phyloP scores from a whole-genome alignment of 2,329 filamentous ascomycete genomes.

The Cercospora sesami region DNA sequence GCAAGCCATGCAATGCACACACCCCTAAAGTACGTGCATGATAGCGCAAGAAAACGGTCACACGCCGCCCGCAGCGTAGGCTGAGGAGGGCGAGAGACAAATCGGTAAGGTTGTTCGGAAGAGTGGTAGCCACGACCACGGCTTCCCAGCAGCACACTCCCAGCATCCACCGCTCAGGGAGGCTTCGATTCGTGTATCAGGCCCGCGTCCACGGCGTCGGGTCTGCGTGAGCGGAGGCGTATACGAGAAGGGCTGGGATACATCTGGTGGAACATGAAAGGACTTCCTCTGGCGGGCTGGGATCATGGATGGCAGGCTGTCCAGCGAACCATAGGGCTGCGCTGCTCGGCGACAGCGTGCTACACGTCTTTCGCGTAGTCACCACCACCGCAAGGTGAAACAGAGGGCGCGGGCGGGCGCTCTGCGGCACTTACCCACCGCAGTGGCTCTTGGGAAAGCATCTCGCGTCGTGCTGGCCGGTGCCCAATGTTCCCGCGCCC shows the following conservation, averaged over 20 bases:
- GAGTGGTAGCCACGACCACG: background rate
- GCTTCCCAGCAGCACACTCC: background rate
- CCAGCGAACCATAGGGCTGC: background rate
- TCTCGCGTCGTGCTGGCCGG: background rate
- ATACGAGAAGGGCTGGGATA: background rate
- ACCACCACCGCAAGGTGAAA: background rate
- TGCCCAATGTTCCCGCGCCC: background rate
- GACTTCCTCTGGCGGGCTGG: background rate
- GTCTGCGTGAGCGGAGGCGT: background rate
- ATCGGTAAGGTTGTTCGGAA: background rate
- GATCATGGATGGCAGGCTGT: background rate
- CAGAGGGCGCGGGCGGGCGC: background rate
- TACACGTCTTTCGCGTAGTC: background rate
- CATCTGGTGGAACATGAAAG: background rate
- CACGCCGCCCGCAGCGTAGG: background rate
- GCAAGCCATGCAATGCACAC: background rate
- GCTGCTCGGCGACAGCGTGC: background rate
- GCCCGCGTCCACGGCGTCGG: constrained; percentile 2
- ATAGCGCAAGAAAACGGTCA: background rate
- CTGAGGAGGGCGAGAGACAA: background rate
- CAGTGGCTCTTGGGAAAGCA: background rate
- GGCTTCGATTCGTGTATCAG: background rate
- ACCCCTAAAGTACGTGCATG: background rate
- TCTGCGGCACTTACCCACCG: background rate
- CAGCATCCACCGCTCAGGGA: background rate